A percentile compares a stretch with the other conserved stretches of the same genome.
phyloP scores from a whole-genome alignment of 2,329 filamentous ascomycete species.

The Aureobasidium sp. region DNA sequence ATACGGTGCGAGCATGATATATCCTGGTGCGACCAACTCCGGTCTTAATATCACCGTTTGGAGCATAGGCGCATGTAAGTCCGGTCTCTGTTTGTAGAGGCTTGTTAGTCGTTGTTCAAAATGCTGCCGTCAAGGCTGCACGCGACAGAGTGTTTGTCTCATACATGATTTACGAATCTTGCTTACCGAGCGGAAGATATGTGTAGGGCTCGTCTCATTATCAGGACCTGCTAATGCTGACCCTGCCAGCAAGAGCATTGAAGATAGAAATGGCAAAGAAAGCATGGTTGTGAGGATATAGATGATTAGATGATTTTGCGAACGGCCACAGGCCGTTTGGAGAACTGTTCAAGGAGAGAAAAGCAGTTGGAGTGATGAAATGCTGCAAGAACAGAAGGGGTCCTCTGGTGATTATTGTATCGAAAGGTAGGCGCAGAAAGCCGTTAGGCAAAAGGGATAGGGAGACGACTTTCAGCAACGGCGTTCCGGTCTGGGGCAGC shows the following conservation, averaged over 20 bases:
- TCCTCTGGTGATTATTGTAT: not conserved
- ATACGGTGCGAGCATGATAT: conserved; percentile 45
- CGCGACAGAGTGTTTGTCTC: not conserved
- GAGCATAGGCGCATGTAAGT: conserved; percentile 32
- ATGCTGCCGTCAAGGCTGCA: not conserved
- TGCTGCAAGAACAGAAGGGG: not conserved
- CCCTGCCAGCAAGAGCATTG: conserved; percentile 15
- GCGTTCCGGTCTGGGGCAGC: conserved; percentile 11
- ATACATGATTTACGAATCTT: not conserved
- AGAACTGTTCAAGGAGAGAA: not conserved
- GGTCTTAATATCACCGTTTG: conserved; percentile 26
- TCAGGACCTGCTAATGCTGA: conserved; percentile 21
- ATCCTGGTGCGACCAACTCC: conserved; percentile 36
- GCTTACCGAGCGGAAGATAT: conserved; percentile 28
- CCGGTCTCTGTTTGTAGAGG: conserved; percentile 26
- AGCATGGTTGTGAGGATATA: not conserved
- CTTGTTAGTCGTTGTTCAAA: conserved; percentile 15
- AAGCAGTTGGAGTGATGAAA: not conserved
- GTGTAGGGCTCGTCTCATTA: conserved; percentile 29
- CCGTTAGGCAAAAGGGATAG: conserved; percentile 13
- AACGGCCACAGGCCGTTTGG: conserved; percentile 12
- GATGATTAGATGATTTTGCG: not conserved
- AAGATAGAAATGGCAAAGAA: conserved; percentile 10
- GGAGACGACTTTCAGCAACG: conserved; percentile 9
- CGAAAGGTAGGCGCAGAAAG: not conserved